Evolutionary conservation across 1,139 yeast species (phyloP), one percentile per base, ranked within the genome.

Genomic region (Sugiyamaella neomexicana): DNA sequence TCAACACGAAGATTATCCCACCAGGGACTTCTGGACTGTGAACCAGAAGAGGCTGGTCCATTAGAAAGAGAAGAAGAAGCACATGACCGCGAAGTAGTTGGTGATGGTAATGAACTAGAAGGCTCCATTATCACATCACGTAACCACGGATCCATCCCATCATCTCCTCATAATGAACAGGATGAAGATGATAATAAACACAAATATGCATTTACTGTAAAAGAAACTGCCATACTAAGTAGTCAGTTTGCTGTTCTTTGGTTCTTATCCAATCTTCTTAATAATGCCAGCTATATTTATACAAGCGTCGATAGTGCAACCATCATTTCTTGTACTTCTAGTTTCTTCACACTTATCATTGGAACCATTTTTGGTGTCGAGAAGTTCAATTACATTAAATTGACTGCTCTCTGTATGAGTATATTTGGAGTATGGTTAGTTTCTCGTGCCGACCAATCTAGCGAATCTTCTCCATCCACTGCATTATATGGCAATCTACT

Each of bases 281-380:
- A 95, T 36, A 93, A 93, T 70, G 89, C 96, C 0, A 85, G 96
- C 15, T 77, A 91, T 52, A 80, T 88, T 32, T 91, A 86, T 70
- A 93, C 98, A 0, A 85, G 93, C 10, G 98, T 91, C 31, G 95
- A 96, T 8, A 86, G 93, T 16, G 97, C 95, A 65, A 93, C 98
- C 2, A 91, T 93, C 37, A 72, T 93, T 44, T 86, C 96, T 7
- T 86, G 97, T 41, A 90, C 98, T 0, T 86, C 96, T 6, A 87
- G 97, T 12, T 90, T 93, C 68, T 93, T 93, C 79, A 93, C 99
- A 0, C 77, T 93, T 44, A 64, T 90, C 2, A 77, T 91, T n/a
- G 98, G 98, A 0, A 82, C 83, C 54, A 58, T 86, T 20, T 85
- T 83, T 58, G 75, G 83, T 31, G 80, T 90, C 7, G 99, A 93